phyloP scores from a whole-genome alignment of 148 eudicot genomes.

The Cornus controversa region DNA sequence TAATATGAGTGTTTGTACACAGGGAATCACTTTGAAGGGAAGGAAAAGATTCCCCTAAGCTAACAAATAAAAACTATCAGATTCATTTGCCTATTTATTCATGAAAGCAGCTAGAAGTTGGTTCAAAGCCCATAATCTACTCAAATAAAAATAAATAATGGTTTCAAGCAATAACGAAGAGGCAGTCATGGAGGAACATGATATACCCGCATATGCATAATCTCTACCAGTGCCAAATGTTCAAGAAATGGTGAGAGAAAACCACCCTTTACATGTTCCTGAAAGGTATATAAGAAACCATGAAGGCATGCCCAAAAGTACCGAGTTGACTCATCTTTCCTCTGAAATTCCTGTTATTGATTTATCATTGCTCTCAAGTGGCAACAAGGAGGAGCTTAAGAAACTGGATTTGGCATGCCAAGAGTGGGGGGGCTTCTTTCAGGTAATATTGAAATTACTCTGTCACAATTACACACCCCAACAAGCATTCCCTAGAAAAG shows the following conservation, averaged over 20 bases:
- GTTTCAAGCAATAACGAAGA: not conserved
- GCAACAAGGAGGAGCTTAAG: conserved; percentile 12
- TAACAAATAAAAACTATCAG: not conserved
- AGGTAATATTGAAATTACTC: not conserved
- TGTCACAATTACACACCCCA: too few species aligned
- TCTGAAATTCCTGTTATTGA: conserved; percentile 8
- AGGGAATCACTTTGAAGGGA: not conserved
- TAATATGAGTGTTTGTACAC: not conserved
- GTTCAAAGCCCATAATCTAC: not conserved
- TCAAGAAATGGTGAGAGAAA: conserved; percentile 12
- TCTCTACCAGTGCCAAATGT: conserved; percentile 2
- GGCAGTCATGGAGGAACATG: not conserved
- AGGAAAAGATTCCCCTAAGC: not conserved
- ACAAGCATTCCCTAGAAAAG: too few species aligned
- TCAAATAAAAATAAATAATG: not conserved
- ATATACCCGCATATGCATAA: not conserved
- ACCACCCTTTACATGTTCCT: conserved; percentile 13
- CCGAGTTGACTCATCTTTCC: not conserved
- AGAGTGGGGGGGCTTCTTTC: conserved; percentile 25
- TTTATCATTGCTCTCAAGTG: conserved; percentile 8
- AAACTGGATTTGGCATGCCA: conserved; percentile 17
- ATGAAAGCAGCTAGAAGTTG: not conserved
- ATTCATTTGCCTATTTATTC: too few species aligned
- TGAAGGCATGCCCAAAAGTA: conserved; percentile 1
- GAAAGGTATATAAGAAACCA: not conserved